Base-by-base conservation (phyloP, 2,329 filamentous ascomycete species). In the Plenodomus biglobosus region DNA sequence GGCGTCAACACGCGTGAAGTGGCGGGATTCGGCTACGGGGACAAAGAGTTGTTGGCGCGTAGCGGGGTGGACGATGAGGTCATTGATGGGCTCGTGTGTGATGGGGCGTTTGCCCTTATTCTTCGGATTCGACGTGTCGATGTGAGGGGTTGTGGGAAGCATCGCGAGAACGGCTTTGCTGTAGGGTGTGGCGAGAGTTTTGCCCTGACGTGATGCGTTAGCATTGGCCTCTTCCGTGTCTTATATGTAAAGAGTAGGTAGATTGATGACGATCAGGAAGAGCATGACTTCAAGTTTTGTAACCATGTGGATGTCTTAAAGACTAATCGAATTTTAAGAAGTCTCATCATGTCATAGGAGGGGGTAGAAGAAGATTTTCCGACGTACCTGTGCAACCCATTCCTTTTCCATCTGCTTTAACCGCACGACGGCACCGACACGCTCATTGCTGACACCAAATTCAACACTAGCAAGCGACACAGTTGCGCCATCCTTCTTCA, bases 241-340 rank as follows among this genome's bases (percentile, higher is more conserved):
- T n/a, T n/a, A n/a, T n/a, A n/a, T n/a, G n/a, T n/a, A n/a, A n/a
- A n/a, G n/a, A n/a, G n/a, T n/a, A n/a, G 38, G 35, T 8, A 16
- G 19, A 6, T 44, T 34, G 27, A 43, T 51, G 55, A 64, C 61
- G 47, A 61, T 90, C 86, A 90, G 86, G 86, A 83, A 86, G 83
- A 83, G 82, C 80, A 86, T 85, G 83, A 81, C 59, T 61, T 80
- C 27, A 83, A 77, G 46, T 78, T 82, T 81, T 87, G 79, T 92
- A 92, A 96, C 89, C 90, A 94, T 85, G 80, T 85, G 72, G 78
- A 74, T 85, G 92, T 97, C 92, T 96, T 96, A 81, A 95, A 96
- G 92, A 97, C 92, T 96, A 96, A 97, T 96, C 92, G 92, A 78
- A 87, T 83, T 85, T 61, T 82, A 77, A 72, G 81, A 64, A 83